Base-by-base conservation (phyloP, 306 rosid genomes). In the Nissolia schottii region DNA sequence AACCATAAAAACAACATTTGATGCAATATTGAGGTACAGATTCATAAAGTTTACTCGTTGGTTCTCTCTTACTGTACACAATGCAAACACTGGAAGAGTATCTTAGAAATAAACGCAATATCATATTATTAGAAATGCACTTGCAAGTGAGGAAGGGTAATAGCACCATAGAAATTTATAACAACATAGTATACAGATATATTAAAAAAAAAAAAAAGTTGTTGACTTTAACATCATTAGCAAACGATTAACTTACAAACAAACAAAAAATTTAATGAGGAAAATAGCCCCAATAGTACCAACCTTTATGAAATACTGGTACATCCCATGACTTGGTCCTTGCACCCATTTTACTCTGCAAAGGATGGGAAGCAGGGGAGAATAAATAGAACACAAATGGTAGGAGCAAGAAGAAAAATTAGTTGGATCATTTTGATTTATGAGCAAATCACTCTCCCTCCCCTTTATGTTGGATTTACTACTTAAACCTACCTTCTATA, bases 221-320 rank as follows among this genome's bases (percentile, higher is more conserved):
- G 50, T 8, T 41, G 41, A 22, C 51, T 77, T 32, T 24, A 57
- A 38, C 55, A 77, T 51, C 73, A 81, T 68, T 46, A 67, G 38
- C 72, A 58, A 64, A 74, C 38, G 54, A 18, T 28, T 74, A 56
- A 45, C 40, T 53, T 32, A 66, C 22, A 24, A 22, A 38, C 25
- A 55, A 18, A 43, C 25, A 27, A 50, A 45, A 70, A 23, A 60
- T 29, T 51, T 18, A 67, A 54, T n/a, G 66, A 55, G 43, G 56
- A 60, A 40, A 56, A 64, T 67, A 62, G 57, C 40, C 9, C 27
- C 12, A 22, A 43, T 19, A 50, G 38, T 54, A 81, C 93, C 70
- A 79, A 93, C 98, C 98, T 93, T 93, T 77, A 90, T 62, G 75
- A 93, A 93, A 83, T 93, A 93, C 79, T 90, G 96, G 88, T 93